A percentile compares a stretch with the other conserved stretches of the same genome.
Evolutionary conservation across 768 basidiomycete genomes (phyloP).

Genomic region (Trametes punicea): DNA sequence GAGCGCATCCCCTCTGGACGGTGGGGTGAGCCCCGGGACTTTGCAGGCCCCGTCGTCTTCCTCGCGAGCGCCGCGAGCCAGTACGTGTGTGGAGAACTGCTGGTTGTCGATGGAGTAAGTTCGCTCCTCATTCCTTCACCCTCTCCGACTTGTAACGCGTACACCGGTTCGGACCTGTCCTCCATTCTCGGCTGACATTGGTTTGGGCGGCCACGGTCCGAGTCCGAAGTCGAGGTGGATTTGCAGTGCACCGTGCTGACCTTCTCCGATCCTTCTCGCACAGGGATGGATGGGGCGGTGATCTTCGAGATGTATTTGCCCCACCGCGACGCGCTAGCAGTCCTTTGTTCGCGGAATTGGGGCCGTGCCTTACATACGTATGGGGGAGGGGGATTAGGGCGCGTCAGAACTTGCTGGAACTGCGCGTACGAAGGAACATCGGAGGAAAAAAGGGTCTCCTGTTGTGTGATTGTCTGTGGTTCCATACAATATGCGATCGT

Average conservation of each 20-base stretch:
- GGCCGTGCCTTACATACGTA: not conserved
- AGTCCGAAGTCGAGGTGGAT: not conserved
- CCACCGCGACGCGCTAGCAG: not conserved
- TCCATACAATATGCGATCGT: no score
- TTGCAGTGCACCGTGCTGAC: not conserved
- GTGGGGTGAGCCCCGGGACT: constrained; percentile 65
- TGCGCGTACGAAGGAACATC: not conserved
- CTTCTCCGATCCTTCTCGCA: not conserved
- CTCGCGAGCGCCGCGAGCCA: constrained; percentile 61
- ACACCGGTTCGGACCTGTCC: not conserved
- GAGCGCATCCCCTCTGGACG: constrained; percentile 67
- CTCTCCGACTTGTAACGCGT: not conserved
- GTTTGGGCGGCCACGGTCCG: not conserved
- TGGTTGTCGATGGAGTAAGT: constrained; percentile 68
- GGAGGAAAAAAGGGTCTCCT: not conserved
- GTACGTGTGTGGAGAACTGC: constrained; percentile 65
- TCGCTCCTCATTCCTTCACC: not conserved
- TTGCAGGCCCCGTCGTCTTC: constrained; percentile 65
- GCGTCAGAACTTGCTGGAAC: constrained; percentile 4
- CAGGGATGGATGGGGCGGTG: constrained; percentile 26
- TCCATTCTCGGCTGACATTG: not conserved
- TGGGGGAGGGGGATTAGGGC: not conserved
- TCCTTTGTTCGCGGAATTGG: no score
- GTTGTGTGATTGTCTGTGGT: no score
- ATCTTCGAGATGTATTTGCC: not conserved